phyloP scores from a whole-genome alignment of 2,329 filamentous ascomycete species.

The Neonectria faginata region DNA sequence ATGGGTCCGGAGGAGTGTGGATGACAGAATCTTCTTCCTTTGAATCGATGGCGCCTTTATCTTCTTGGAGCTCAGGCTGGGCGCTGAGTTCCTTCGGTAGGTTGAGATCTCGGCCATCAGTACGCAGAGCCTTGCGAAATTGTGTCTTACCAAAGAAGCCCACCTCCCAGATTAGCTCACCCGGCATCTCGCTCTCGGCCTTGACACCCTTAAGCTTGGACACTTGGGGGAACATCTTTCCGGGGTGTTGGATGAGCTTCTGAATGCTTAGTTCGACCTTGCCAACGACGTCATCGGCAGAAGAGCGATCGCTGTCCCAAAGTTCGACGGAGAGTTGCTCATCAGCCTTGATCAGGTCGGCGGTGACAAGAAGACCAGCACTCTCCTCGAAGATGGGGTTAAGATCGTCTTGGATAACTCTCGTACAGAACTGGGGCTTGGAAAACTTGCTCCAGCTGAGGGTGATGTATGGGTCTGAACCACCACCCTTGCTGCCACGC shows the following conservation, averaged over 20 bases:
- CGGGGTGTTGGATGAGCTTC: constrained; percentile 91
- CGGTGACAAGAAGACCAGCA: constrained; percentile 85
- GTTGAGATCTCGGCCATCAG: constrained; percentile 84
- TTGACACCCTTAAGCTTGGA: constrained; percentile 87
- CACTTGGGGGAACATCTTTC: constrained; percentile 90
- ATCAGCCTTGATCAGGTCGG: constrained; percentile 91
- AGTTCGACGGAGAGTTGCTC: constrained; percentile 94
- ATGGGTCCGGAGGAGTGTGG: constrained; percentile 92
- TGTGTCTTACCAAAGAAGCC: constrained; percentile 94
- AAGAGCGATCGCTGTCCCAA: constrained; percentile 95
- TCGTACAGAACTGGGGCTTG: constrained; percentile 97
- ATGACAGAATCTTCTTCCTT: constrained; percentile 83
- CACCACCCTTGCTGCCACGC: constrained; percentile 84
- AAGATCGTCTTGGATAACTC: constrained; percentile 93
- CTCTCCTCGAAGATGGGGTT: constrained; percentile 95
- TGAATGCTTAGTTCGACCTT: constrained; percentile 95
- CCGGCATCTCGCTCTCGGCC: constrained; percentile 88
- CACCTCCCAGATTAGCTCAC: constrained; percentile 94
- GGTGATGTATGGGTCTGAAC: constrained; percentile 95
- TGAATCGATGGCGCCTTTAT: constrained; percentile 80
- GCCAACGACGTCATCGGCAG: constrained; percentile 93
- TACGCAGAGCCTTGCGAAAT: constrained; percentile 85
- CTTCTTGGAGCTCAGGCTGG: constrained; percentile 83
- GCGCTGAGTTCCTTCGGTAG: constrained; percentile 80
- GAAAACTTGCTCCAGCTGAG: constrained; percentile 95